Base-by-base conservation (phyloP, 352 stramenopile species). In the Phytophthora citricola region DNA sequence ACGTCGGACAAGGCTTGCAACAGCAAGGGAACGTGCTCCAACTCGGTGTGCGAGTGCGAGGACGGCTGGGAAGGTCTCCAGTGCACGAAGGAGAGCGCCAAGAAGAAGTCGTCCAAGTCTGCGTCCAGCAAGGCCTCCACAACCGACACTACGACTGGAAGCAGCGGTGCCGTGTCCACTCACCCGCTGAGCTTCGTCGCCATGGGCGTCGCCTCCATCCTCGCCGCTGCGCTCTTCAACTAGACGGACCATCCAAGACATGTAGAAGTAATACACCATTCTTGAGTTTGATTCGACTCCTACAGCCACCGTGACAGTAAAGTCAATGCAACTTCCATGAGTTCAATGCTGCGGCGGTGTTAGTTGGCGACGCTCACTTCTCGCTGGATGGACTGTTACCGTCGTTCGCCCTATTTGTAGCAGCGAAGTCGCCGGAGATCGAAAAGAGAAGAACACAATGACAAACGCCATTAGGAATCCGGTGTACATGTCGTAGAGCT, bases 1-100 rank as follows among this genome's bases (percentile, higher is more conserved):
- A 83, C 65, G 26, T 85, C 78, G 27, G 38, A 61, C 40, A 74
- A 83, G 39, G 81, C 84, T 56, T 93, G 85, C 71, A 91, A 78
- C 53, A 52, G 71, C 45, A 86, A 91, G 41, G 81, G 83, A 29
- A 73, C 68, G 71, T 93, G 85, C 63, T 68, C 59, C 4, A 66
- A 84, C 71, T 78, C 76, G 48, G 62, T 62, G 43, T 94, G 86
- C 49, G 51, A 71, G 48, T 94, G 86, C 34, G 66, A 82, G 8
- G 67, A 84, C 15, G 82, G 82, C 46, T 92, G 76, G 56, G 68
- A 89, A 11, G 84, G 83, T 12, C 71, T 86, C 29, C 82, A 92
- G 68, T 94, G 84, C 70, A 85, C 85, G 27, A 84, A 91, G 60
- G 73, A 89, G 40, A 75, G 66, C 54, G 62, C 66, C 32, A 69